phyloP scores from a whole-genome alignment of 164 flowering plant genomes.

The Chimonanthus praecox region DNA sequence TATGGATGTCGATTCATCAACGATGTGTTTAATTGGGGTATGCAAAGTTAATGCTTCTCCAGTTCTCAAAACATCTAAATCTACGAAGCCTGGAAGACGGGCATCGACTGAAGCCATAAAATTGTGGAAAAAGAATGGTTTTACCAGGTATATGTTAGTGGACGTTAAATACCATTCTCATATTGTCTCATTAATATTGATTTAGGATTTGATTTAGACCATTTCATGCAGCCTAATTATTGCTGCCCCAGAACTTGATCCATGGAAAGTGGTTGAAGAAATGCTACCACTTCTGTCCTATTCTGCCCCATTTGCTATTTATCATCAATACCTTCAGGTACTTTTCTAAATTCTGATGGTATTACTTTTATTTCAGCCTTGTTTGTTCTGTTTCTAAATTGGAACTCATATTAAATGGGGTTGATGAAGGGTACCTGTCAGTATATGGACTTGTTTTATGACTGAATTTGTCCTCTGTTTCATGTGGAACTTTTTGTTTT shows the following conservation, averaged over 20 bases:
- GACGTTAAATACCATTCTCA: constrained; percentile 1
- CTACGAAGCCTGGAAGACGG: constrained; percentile 60
- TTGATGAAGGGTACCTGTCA: neutral
- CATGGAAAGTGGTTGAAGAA: constrained; percentile 61
- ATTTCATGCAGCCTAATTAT: constrained; percentile 60
- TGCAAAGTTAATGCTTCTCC: constrained; percentile 22
- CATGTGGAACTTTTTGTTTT: no score
- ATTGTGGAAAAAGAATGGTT: constrained; percentile 82
- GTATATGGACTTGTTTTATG: neutral
- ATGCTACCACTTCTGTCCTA: constrained; percentile 68
- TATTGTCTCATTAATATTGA: neutral
- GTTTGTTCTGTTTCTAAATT: neutral
- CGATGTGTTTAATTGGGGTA: neutral
- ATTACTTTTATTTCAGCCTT: neutral
- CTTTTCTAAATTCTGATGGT: constrained; percentile 4
- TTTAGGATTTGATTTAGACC: constrained; percentile 4
- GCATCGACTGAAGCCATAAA: constrained; percentile 49
- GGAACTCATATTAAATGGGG: neutral
- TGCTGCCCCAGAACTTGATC: constrained; percentile 86
- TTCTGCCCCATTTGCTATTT: constrained; percentile 91
- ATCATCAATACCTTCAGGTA: constrained; percentile 93
- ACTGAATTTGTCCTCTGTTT: no score
- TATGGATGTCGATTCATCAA: constrained; percentile 3
- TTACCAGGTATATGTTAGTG: constrained; percentile 55
- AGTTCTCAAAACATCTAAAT: constrained; percentile 28